Evolutionary conservation across 352 stramenopile species (phyloP).

Genomic region (Phytophthora agathidicida): DNA sequence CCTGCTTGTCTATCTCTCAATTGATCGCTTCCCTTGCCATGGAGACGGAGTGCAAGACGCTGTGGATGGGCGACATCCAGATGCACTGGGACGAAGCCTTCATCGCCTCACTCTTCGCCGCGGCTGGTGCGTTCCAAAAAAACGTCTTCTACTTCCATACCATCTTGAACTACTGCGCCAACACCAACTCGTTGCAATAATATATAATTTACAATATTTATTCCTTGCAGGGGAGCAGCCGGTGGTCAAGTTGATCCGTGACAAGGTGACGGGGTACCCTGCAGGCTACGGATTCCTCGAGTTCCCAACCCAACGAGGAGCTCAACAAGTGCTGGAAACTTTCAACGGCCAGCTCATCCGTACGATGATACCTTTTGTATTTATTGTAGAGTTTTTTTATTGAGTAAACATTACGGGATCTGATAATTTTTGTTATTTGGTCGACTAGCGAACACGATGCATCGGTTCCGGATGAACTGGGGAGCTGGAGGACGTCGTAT

Average conservation of each 20-base stretch:
- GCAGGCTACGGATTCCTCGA: slow-evolving; percentile 93
- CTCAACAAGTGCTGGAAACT: slow-evolving; percentile 84
- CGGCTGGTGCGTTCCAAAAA: slow-evolving; percentile 58
- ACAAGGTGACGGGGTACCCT: slow-evolving; percentile 89
- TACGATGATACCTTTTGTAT: slow-evolving; percentile 35
- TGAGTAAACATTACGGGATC: too few species aligned
- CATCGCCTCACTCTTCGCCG: slow-evolving; percentile 84
- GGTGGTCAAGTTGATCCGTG: slow-evolving; percentile 91
- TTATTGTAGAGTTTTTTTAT: background rate
- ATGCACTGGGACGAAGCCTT: slow-evolving; percentile 91
- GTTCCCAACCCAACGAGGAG: slow-evolving; percentile 83
- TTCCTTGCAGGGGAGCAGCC: slow-evolving; percentile 73
- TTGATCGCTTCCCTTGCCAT: slow-evolving; percentile 9
- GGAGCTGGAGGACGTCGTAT: slow-evolving; percentile 86
- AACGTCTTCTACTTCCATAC: background rate
- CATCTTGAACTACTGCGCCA: slow-evolving; percentile 8
- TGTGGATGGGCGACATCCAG: slow-evolving; percentile 93
- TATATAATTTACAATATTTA: slow-evolving; percentile 12
- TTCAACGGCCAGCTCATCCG: slow-evolving; percentile 90
- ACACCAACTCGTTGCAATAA: too few species aligned
- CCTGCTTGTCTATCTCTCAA: background rate
- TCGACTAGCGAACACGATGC: slow-evolving; percentile 79
- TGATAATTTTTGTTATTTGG: slow-evolving; percentile 5
- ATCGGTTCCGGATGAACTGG: slow-evolving; percentile 94
- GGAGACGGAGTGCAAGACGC: slow-evolving; percentile 77